Conservation (phyloP, 441 rosid species). For the Eutrema salsugineum region DNA sequence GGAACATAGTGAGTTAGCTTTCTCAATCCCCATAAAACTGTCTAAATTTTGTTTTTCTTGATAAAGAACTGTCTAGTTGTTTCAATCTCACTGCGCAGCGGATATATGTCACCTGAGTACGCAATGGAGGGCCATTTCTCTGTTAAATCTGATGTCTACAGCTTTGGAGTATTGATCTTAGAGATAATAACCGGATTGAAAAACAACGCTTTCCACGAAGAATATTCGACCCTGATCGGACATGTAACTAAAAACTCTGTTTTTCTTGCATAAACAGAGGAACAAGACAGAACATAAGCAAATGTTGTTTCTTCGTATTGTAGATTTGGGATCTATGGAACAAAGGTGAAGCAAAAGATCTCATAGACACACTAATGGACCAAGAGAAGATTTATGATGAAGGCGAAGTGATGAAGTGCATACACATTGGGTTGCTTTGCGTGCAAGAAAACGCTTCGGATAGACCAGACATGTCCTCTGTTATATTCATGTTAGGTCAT, state of each 20-base stretch:
- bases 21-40: neutral
- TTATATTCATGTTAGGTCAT: slow-evolving; percentile 41
- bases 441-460: slow-evolving; percentile 42
- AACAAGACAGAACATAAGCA: neutral
- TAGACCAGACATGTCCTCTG: slow-evolving; percentile 40
- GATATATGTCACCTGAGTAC: slow-evolving; percentile 62
- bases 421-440: slow-evolving; percentile 39
- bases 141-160: slow-evolving; percentile 48
- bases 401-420: slow-evolving; percentile 24
- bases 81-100: slow-evolving; percentile 31
- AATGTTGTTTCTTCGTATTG: neutral
- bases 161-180: slow-evolving; percentile 51
- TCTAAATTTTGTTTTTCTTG: no score
- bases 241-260: slow-evolving; percentile 34
- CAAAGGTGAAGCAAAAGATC: slow-evolving; percentile 28
- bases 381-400: neutral
- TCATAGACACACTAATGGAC: slow-evolving; percentile 26
- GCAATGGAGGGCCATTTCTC: slow-evolving; percentile 50
- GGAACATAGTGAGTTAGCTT: slow-evolving; percentile 66
- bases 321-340: slow-evolving; percentile 53
- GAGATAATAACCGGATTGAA: slow-evolving; percentile 48
- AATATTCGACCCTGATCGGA: slow-evolving; percentile 32
- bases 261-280: neutral
- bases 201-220: slow-evolving; percentile 27
- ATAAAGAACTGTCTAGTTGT: neutral